Evolutionary conservation across 2,329 filamentous ascomycete genomes (phyloP), one percentile per base, ranked within the genome.

Genomic region (Ceratocystis smalleyi): DNA sequence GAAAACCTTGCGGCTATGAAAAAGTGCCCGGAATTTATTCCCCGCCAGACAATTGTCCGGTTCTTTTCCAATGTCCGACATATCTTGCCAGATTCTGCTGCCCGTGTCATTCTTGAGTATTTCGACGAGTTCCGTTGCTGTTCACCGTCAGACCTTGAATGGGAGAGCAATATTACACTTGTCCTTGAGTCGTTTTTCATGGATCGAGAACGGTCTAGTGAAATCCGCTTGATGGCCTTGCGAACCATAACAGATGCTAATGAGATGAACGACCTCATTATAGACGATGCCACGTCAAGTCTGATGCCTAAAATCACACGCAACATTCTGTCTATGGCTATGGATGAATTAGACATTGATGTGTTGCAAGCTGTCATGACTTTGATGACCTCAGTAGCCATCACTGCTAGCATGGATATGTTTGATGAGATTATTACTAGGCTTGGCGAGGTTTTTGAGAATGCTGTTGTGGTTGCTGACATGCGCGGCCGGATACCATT

Each of bases 111-210:
- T 27, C 78, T 90, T 54, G 80, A 83, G 55, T 83, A 88, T 70
- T 87, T 86, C 68, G 79, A 81, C 64, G 82, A 88, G 63, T 86
- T 87, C 68, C 79, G 85, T 57, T 85, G 83, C 69, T 87, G 88
- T 69, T 86, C 85, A 55, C 87, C 87, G 1, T 88, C 87, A 0
- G 85, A 89, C 69, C 73, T 79, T 59, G 77, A 82, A 43, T 91
- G 87, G 87, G 79, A 86, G 67, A 74, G 79, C 1, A 87, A 88
- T 62, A 76, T 87, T 63, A 75, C 76, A 17, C 74, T 82, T 30
- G 78, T 90, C 1, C 72, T 89, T 17, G 76, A 81, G 22, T 79
- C 79, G 0, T 86, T 90, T 70, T 84, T 88, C 69, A 79, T 80
- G 51, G 82, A 88, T 69, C 78, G 77, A 40, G 75, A 73, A 10